Conservation (phyloP, 1,139 yeast genomes). For the Candida tetrigidarum region DNA sequence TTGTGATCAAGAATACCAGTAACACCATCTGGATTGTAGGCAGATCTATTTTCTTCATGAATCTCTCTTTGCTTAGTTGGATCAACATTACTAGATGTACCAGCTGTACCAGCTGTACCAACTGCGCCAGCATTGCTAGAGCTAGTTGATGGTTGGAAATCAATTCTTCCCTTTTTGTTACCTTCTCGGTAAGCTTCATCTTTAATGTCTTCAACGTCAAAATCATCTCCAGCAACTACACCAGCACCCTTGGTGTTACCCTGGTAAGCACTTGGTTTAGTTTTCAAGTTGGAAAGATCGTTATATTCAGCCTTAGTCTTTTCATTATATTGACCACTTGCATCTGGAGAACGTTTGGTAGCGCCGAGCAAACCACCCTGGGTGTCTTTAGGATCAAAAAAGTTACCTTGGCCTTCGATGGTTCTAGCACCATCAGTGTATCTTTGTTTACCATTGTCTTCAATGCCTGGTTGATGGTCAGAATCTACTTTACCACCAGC, state of each 20-base stretch:
- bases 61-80: slow-evolving; percentile 27
- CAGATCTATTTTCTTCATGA: slow-evolving; percentile 35
- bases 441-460: slow-evolving; percentile 26
- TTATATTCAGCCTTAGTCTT: slow-evolving; percentile 29
- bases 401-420: slow-evolving; percentile 35
- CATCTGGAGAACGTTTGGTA: slow-evolving; percentile 4
- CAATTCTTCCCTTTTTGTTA: slow-evolving; percentile 14
- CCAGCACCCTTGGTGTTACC: slow-evolving; percentile 20
- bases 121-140: slow-evolving; percentile 8
- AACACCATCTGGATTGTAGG: slow-evolving; percentile 32
- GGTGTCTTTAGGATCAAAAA: slow-evolving; percentile 41
- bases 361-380: slow-evolving; percentile 17
- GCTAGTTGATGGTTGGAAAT: slow-evolving; percentile 9
- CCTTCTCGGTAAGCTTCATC: slow-evolving; percentile 22
- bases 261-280: slow-evolving; percentile 33
- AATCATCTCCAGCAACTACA: slow-evolving; percentile 17
- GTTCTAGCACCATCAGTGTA: slow-evolving; percentile 35
- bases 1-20: slow-evolving; percentile 19
- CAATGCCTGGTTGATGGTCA: slow-evolving; percentile 8
- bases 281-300: slow-evolving; percentile 29
- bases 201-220: slow-evolving; percentile 12
- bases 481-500: slow-evolving; percentile 13
- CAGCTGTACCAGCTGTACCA: slow-evolving; percentile 11
- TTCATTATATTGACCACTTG: slow-evolving; percentile 13
- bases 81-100: slow-evolving; percentile 4